Base-by-base conservation (phyloP, 1,139 yeast species). In the Blastobotrys apis region DNA sequence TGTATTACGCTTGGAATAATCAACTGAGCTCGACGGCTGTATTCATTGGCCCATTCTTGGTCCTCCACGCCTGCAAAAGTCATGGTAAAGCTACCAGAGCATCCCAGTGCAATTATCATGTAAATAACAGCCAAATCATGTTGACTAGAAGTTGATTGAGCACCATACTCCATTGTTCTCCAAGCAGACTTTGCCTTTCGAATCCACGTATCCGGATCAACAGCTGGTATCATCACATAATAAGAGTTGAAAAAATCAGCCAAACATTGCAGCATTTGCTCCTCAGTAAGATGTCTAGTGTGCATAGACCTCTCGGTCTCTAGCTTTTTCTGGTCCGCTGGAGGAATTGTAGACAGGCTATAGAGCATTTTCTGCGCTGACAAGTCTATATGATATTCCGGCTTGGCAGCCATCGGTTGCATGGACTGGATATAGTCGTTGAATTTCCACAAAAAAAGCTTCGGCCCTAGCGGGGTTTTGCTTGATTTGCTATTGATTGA, bases 221-320 rank as follows among this genome's bases (percentile, higher is more conserved):
- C 33, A 31, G 54, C 45, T n/a, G 59, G 58, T 15, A 47, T 38
- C 16, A 48, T 39, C 3, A 45, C 44, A 29, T 55, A 54, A 33
- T 50, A 53, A 6, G 53, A 38, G 21, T 43, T 34, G 41, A 45
- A 45, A 40, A 45, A 56, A 30, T 49, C 45, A 9, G 48, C 45
- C 27, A 55, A 34, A 23, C 53, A 48, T 42, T 50, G 52, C 29
- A 53, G 44, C 55, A 55, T 53, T 39, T 53, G 57, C 39, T 54
- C 57, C 39, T 54, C 57, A 19, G 58, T 55, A 13, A 54, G 41
- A 31, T 51, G 47, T 10, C 23, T 23, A 17, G 31, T 36, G 12
- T 22, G 31, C 15, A 41, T 31, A 5, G 31, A 3, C 5, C 15
- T 6, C n/a, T 23, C 26, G 12, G 25, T 9, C 12, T 4, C 13